A percentile compares a stretch with the other conserved stretches of the same genome.
Conservation (phyloP, 2,329 filamentous ascomycete species). For the Epichloe baconii region DNA sequence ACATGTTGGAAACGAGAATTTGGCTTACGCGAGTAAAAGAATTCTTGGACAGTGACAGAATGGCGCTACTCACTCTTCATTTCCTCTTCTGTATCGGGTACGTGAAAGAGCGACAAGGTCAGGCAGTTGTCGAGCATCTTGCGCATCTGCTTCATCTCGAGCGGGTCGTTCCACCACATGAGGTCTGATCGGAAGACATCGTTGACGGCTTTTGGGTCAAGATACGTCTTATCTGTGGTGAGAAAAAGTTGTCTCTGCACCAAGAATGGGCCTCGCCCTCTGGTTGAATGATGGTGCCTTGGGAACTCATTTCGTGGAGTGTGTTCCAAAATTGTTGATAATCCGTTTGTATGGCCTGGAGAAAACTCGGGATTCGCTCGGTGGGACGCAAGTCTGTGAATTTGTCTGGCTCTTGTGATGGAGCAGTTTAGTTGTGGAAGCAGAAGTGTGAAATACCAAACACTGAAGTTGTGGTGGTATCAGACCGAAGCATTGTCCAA, state of each 20-base stretch:
- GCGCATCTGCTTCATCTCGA: constrained; percentile 34
- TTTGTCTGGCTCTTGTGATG: background rate
- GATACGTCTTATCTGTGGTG: constrained; percentile 44
- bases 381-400: background rate
- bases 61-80: constrained; percentile 23
- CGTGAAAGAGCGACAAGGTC: constrained; percentile 44
- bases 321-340: background rate
- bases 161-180: constrained; percentile 46
- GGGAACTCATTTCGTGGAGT: constrained; percentile 9
- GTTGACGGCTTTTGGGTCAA: constrained; percentile 42
- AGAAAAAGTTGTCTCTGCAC: constrained; percentile 43
- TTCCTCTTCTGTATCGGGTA: constrained; percentile 24
- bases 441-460: constrained; percentile 1
- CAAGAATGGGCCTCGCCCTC: constrained; percentile 28
- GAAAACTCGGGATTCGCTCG: background rate
- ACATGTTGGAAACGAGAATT: background rate
- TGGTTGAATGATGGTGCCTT: constrained; percentile 10
- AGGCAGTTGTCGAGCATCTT: constrained; percentile 44
- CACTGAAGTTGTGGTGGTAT: background rate
- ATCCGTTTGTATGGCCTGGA: background rate
- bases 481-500: constrained; percentile 8
- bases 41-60: constrained; percentile 10
- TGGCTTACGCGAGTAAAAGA: background rate
- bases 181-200: constrained; percentile 41
- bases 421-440: constrained; percentile 5